A percentile compares a stretch with the other conserved stretches of the same genome.
These are phyloP conservation scores for Euclidium syriacum DNA, from an alignment of 345 rosid species.

Conservation along the genomic window DNA sequence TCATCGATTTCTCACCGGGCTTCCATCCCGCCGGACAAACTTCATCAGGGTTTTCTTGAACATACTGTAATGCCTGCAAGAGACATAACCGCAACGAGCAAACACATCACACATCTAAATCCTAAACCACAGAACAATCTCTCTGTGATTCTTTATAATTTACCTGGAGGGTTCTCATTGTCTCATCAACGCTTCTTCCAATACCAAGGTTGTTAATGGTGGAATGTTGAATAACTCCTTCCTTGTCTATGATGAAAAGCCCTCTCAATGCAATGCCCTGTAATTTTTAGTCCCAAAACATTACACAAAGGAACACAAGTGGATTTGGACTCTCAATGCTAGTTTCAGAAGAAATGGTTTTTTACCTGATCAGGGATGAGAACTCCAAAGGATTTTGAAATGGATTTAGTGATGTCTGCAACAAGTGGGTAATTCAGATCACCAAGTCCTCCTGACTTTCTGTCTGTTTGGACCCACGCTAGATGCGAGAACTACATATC, in stretches of 20 bases:
- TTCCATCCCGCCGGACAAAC: slow-evolving; percentile 97
- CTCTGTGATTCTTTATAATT: background rate
- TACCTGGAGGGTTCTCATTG: slow-evolving; percentile 93
- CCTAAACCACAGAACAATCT: background rate
- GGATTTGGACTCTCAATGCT: background rate
- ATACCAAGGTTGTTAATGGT: slow-evolving; percentile 93
- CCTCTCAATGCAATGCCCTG: slow-evolving; percentile 90
- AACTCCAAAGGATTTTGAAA: slow-evolving; percentile 69
- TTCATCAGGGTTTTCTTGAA: slow-evolving; percentile 89
- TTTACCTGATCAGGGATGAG: slow-evolving; percentile 85
- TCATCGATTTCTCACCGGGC: slow-evolving; percentile 91
- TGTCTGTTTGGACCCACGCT: slow-evolving; percentile 91
- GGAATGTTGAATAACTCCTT: slow-evolving; percentile 84
- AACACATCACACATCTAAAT: background rate
- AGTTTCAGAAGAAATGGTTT: background rate
- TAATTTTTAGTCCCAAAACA: too few relatives aligned
- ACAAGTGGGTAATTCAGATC: slow-evolving; percentile 79
- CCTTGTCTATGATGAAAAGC: slow-evolving; percentile 88
- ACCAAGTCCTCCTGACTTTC: slow-evolving; percentile 87
- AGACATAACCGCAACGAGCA: background rate
- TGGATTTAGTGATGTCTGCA: slow-evolving; percentile 75
- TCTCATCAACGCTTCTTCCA: slow-evolving; percentile 87
- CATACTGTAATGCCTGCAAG: slow-evolving; percentile 77
- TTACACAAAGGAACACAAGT: slow-evolving; percentile 14
- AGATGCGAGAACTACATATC: slow-evolving; percentile 73